Conservation (phyloP, 805 yeast species). For the Candida berthetii region DNA sequence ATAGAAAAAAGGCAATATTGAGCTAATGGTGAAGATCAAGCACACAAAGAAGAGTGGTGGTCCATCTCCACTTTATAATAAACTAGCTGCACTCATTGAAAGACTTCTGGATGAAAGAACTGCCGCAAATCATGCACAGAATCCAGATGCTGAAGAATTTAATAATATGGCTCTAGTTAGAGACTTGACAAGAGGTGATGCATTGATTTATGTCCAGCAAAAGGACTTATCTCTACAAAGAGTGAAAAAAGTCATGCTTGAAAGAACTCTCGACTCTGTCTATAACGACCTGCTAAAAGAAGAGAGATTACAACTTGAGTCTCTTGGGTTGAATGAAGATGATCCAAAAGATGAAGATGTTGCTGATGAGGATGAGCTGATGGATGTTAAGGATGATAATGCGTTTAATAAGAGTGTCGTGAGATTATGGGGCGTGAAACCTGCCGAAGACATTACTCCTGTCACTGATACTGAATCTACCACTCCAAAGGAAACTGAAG, state of each 20-base stretch:
- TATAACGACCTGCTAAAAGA: conserved; percentile 49
- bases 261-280: conserved; percentile 57
- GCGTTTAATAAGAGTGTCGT: conserved; percentile 73
- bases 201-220: conserved; percentile 51
- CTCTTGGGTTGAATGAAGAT: conserved; percentile 11
- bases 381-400: conserved; percentile 64
- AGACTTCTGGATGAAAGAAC: conserved; percentile 56
- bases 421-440: conserved; percentile 52
- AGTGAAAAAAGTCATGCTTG: conserved; percentile 58
- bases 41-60: conserved; percentile 16
- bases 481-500: conserved; percentile 9
- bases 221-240: conserved; percentile 65
- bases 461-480: conserved; percentile 20
- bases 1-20: background rate
- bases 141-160: conserved; percentile 24
- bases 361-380: conserved; percentile 37
- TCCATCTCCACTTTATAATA: conserved; percentile 42
- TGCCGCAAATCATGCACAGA: conserved; percentile 27
- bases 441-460: conserved; percentile 5
- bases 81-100: conserved; percentile 49
- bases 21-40: conserved; percentile 26
- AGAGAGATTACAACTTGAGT: conserved; percentile 51
- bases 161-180: conserved; percentile 52
- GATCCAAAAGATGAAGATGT: conserved; percentile 22
- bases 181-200: conserved; percentile 46